Evolutionary conservation across 2,329 filamentous ascomycete genomes (phyloP).

Genomic region (Tolypocladium amazonense): DNA sequence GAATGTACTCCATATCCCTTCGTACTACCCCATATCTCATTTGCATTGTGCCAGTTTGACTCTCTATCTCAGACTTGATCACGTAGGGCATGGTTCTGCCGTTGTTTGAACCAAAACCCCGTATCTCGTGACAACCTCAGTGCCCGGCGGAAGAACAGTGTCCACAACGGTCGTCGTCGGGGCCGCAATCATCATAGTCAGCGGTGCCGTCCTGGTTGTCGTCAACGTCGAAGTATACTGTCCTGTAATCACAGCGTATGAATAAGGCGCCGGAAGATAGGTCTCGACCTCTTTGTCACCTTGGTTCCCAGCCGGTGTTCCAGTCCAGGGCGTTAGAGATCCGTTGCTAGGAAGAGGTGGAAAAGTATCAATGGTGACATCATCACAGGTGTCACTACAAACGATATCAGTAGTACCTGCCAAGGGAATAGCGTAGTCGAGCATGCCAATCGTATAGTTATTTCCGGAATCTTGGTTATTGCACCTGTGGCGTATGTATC

Average conservation of each 20-base stretch:
- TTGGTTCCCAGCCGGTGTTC: neutral
- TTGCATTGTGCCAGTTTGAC: neutral
- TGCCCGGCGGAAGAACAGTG: neutral
- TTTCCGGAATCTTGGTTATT: neutral
- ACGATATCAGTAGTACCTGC: neutral
- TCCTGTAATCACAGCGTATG: neutral
- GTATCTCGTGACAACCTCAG: neutral
- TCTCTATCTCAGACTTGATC: neutral
- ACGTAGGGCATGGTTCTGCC: neutral
- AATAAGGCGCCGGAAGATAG: no score
- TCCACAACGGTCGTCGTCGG: neutral
- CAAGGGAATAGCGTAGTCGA: neutral
- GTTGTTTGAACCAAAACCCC: neutral
- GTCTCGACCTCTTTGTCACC: no score
- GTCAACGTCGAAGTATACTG: neutral
- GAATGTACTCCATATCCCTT: neutral
- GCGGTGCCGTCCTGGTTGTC: neutral
- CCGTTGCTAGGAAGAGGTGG: neutral
- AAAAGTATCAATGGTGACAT: neutral
- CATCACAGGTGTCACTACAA: neutral
- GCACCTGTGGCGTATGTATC: neutral
- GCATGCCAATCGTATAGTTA: neutral
- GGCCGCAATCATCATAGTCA: neutral
- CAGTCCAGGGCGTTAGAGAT: neutral
- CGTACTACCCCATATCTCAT: neutral